Conservation (phyloP, 2,329 filamentous ascomycete genomes). For the Aspergillus neotritici region DNA sequence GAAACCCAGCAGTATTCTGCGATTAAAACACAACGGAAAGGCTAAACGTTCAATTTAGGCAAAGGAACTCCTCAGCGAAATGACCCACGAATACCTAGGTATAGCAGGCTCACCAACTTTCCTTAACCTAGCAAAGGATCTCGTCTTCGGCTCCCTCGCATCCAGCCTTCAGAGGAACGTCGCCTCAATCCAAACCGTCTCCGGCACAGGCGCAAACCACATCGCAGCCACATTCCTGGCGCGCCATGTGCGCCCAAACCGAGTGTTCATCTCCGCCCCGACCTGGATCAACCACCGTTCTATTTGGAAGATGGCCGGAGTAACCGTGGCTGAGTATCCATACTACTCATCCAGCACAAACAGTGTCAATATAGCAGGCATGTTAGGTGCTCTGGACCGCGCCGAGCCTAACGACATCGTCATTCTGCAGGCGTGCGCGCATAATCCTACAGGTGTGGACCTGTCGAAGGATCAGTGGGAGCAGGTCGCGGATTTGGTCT, state of each 20-base stretch:
- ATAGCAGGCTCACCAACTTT: conserved; percentile 74
- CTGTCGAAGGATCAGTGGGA: conserved; percentile 80
- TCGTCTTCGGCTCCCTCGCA: no score
- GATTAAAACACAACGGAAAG: no score
- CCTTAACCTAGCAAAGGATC: no score
- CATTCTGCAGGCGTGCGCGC: conserved; percentile 83
- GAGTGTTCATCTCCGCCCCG: conserved; percentile 79
- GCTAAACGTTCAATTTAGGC: no score
- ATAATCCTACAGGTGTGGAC: conserved; percentile 94
- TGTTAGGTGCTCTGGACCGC: conserved; percentile 72
- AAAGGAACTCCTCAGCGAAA: conserved; percentile 62
- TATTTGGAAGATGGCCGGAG: conserved; percentile 56
- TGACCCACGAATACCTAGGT: conserved; percentile 87
- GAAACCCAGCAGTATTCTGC: no score
- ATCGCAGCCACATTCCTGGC: conserved; percentile 79
- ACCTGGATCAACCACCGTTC: conserved; percentile 95
- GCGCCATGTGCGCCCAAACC: conserved; percentile 65
- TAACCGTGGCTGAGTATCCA: conserved; percentile 55
- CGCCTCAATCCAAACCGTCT: conserved; percentile 80
- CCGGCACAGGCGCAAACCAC: conserved; percentile 85
- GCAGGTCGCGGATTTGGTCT: conserved; percentile 66
- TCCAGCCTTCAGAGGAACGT: no score
- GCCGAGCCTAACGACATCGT: conserved; percentile 73
- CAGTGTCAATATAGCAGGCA: conserved; percentile 26
- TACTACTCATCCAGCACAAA: conserved; percentile 64